Base-by-base conservation (phyloP, 371 early-diverging fungal genomes). In the Apophysomyces ossiformis region DNA sequence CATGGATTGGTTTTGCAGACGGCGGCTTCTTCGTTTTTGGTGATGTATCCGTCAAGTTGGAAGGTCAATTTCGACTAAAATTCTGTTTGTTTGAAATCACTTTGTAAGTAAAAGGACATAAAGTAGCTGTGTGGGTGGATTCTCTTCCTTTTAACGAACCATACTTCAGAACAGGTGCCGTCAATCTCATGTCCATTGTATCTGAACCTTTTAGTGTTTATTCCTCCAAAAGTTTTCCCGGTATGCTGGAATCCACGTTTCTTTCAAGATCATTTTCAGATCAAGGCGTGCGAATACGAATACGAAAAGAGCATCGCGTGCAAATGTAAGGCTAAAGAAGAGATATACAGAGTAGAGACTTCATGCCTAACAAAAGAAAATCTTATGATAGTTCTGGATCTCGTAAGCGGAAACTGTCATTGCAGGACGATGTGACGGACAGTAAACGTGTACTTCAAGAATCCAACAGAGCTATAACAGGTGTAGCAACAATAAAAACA, bases 11-110 rank as follows among this genome's bases (percentile, higher is more conserved):
- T 62, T 50, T 7, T 3, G 11, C 66, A 82, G 94, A 95, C 46
- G 96, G 95, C 18, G 96, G 92, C 7, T 97, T 95, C 69, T 97
- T 96, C 81, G 93, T 96, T 35, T 97, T 97, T 77, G 94, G 95
- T 8, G 98, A 98, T 65, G 76, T 98, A 39, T 93, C 93, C 37
- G 93, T 95, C 37, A 85, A 96, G 57, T 87, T 91, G 66, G 96
- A 97, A 71, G 98, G 98, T 12, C 70, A 76, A 11, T 97, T 92
- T 72, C 84, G 95, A 15, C 77, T 98, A 18, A 95, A 94, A 68
- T 92, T 98, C 69, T 89, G 92, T 5, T 77, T 98, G 38, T 96
- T 92, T 76, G 94, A 96, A 76, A 90, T 94, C 36, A 85, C 89
- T 13, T 86, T 79, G 86, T 88, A 82, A 65, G 77, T 65, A 21